A percentile compares a stretch with the other conserved stretches of the same genome.
Evolutionary conservation across 306 rosid species (phyloP).

Genomic region (Echinosophora koreensis): DNA sequence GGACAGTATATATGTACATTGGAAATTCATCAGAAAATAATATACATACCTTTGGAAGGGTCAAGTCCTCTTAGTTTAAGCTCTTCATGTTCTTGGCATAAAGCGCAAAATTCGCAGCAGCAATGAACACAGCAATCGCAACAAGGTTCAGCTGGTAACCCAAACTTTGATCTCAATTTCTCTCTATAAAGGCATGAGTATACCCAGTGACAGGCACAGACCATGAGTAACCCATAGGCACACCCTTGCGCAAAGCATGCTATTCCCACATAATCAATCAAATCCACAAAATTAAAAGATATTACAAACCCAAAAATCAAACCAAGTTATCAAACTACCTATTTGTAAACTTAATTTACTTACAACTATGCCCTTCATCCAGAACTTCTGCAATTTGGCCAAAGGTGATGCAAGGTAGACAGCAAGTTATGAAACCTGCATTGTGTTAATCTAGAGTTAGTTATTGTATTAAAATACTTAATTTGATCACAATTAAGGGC

Average conservation of each 20-base stretch:
- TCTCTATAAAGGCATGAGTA: slow-evolving; percentile 54
- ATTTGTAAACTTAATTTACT: slow-evolving; percentile 5
- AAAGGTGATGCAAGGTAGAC: slow-evolving; percentile 57
- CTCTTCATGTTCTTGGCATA: slow-evolving; percentile 60
- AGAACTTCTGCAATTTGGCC: slow-evolving; percentile 59
- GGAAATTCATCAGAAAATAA: too few species aligned
- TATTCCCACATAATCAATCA: background rate
- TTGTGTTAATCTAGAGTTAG: background rate
- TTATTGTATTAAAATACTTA: background rate
- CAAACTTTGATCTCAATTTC: slow-evolving; percentile 49
- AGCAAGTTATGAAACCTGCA: slow-evolving; percentile 55
- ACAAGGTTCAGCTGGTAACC: slow-evolving; percentile 54
- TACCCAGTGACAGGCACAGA: slow-evolving; percentile 46
- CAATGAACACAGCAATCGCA: slow-evolving; percentile 54
- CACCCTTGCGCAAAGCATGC: slow-evolving; percentile 55
- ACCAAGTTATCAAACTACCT: background rate
- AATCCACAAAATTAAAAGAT: background rate
- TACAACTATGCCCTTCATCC: slow-evolving; percentile 57
- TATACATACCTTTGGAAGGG: slow-evolving; percentile 48
- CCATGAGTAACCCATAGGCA: slow-evolving; percentile 53
- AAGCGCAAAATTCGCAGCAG: slow-evolving; percentile 48
- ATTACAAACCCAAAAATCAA: slow-evolving; percentile 5
- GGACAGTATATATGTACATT: too few species aligned
- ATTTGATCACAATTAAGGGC: background rate
- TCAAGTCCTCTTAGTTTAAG: slow-evolving; percentile 55